Conservation (phyloP, 768 basidiomycete genomes). For the Calocera viscosa region DNA sequence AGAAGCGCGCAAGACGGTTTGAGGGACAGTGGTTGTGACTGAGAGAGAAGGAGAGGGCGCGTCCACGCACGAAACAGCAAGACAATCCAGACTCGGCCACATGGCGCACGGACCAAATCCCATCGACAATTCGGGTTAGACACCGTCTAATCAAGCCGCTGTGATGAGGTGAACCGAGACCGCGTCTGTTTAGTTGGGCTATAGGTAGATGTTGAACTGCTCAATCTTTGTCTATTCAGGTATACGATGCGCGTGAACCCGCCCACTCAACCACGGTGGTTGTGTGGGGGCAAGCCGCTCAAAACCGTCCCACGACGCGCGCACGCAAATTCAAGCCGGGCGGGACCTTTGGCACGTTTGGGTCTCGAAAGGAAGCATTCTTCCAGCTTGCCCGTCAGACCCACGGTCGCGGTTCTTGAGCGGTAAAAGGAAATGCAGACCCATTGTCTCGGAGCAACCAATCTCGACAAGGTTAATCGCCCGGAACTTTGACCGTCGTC, state of each 20-base stretch:
- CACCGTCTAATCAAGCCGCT: background rate
- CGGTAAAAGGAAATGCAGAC: too few relatives aligned
- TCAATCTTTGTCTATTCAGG: conserved; percentile 2
- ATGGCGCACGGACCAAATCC: conserved; percentile 2
- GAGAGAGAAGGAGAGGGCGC: background rate
- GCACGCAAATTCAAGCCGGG: background rate
- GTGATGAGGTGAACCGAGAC: background rate
- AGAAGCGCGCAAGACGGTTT: background rate
- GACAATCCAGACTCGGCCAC: background rate
- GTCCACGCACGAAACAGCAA: conserved; percentile 5
- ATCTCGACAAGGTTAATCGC: too few relatives aligned
- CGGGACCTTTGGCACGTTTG: background rate
- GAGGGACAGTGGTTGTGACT: conserved; percentile 7
- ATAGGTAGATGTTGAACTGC: background rate
- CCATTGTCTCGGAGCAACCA: too few relatives aligned
- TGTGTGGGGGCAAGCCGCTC: background rate
- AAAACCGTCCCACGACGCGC: background rate
- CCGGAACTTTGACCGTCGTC: too few relatives aligned
- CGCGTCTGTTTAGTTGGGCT: background rate
- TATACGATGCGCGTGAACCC: background rate
- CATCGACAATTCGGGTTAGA: background rate
- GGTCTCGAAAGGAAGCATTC: background rate
- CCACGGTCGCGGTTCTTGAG: background rate
- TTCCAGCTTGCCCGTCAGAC: background rate
- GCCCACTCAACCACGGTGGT: background rate